Evolutionary conservation across 441 rosid species (phyloP).

Genomic region (Populus hybrid): DNA sequence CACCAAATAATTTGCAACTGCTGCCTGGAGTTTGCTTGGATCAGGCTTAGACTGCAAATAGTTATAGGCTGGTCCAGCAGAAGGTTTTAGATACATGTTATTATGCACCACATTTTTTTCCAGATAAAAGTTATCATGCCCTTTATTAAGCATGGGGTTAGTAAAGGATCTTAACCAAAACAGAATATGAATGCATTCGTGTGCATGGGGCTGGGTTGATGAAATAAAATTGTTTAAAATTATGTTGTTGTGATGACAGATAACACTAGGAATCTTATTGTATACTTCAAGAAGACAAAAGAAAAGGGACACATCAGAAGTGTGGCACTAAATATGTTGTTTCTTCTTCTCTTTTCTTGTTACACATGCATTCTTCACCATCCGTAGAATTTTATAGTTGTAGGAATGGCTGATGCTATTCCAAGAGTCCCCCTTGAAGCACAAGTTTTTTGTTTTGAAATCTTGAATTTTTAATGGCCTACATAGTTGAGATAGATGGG

Average conservation of each 20-base stretch:
- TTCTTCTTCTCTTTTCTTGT: not conserved
- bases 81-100: not conserved
- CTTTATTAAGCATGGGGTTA: not conserved
- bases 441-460: not conserved
- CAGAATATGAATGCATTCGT: not conserved
- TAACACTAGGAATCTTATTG: not conserved
- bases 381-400: not conserved
- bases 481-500: constrained; percentile 6
- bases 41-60: not conserved
- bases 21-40: not conserved
- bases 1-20: not conserved
- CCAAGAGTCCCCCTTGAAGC: not conserved
- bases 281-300: not conserved
- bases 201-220: not conserved
- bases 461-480: not conserved
- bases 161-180: not conserved
- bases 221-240: not conserved
- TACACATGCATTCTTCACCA: not conserved
- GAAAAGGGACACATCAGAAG: not conserved
- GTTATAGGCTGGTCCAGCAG: too few relatives aligned
- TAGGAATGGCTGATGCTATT: not conserved
- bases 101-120: not conserved
- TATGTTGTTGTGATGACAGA: not conserved
- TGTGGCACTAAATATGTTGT: not conserved
- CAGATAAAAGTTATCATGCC: not conserved